These are phyloP conservation scores for Penicillium lividum DNA, from an alignment of 495 filamentous ascomycete genomes.

Conservation along the genomic window DNA sequence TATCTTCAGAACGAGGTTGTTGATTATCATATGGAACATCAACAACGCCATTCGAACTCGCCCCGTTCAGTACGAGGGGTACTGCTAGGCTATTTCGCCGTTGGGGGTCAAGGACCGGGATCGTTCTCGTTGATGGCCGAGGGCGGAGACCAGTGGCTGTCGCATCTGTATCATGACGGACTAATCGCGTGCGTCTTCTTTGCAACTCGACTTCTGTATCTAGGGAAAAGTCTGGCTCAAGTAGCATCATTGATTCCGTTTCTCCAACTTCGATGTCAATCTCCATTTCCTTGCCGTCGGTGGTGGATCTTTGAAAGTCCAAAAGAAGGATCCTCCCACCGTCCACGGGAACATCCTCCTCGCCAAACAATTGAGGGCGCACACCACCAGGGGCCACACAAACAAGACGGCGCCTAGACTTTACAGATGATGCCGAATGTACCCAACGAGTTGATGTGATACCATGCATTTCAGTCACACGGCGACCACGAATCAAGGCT, in stretches of 20 bases:
- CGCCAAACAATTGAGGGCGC: conserved; percentile 59
- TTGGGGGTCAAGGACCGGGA: conserved; percentile 10
- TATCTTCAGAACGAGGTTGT: conserved; percentile 73
- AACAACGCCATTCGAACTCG: conserved; percentile 19
- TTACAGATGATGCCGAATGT: conserved; percentile 14
- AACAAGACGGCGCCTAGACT: conserved; percentile 53
- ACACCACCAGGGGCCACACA: conserved; percentile 76
- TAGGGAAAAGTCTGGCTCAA: conserved; percentile 74
- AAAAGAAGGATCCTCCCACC: conserved; percentile 76
- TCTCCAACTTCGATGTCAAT: conserved; percentile 75
- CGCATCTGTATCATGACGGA: conserved; percentile 31
- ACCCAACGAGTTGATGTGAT: conserved; percentile 47
- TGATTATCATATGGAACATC: conserved; percentile 72
- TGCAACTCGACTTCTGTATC: conserved; percentile 82
- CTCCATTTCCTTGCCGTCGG: conserved; percentile 55
- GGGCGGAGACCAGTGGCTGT: conserved; percentile 21
- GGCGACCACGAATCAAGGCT: conserved; percentile 38
- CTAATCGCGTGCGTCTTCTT: conserved; percentile 63
- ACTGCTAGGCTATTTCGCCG: conserved; percentile 28
- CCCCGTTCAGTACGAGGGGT: conserved; percentile 23
- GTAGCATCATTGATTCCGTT: conserved; percentile 64
- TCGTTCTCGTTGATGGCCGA: conserved; percentile 9
- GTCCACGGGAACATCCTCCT: conserved; percentile 79
- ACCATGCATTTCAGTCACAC: conserved; percentile 43
- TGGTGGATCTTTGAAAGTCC: conserved; percentile 67